Percentiles rank a stretch among this genome's conserved stretches.
Evolutionary conservation across 345 rosid species (phyloP).

Genomic region (Pelargonium nanum): DNA sequence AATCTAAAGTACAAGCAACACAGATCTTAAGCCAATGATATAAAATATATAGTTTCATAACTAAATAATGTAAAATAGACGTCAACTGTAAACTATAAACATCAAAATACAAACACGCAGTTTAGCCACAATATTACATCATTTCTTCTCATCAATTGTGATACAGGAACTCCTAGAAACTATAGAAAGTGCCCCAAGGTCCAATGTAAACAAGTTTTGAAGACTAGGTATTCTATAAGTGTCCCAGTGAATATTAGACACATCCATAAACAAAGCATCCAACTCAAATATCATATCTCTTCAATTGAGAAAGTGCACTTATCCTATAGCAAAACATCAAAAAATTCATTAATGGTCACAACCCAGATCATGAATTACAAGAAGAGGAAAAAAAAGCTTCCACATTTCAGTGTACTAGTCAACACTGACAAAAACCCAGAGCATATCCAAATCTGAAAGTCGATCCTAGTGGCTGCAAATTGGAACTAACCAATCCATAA

Average conservation of each 20-base stretch:
- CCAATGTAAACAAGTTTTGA: neutral
- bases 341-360: no score
- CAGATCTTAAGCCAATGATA: neutral
- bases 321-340: no score
- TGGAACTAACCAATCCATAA: neutral
- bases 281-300: no score
- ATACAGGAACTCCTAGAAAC: neutral
- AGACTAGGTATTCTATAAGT: neutral
- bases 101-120: neutral
- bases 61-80: neutral
- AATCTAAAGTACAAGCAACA: conserved; percentile 41
- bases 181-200: neutral
- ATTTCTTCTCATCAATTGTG: neutral
- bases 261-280: neutral
- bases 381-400: no score
- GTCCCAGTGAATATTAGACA: neutral
- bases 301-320: no score
- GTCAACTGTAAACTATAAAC: neutral
- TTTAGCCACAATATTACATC: no score
- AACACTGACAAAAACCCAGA: neutral
- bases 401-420: no score
- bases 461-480: neutral
- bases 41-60: neutral
- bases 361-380: neutral
- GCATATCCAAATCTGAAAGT: neutral